Conservation (phyloP, 306 rosid genomes). For the Ammopiptanthus mongolicus region DNA sequence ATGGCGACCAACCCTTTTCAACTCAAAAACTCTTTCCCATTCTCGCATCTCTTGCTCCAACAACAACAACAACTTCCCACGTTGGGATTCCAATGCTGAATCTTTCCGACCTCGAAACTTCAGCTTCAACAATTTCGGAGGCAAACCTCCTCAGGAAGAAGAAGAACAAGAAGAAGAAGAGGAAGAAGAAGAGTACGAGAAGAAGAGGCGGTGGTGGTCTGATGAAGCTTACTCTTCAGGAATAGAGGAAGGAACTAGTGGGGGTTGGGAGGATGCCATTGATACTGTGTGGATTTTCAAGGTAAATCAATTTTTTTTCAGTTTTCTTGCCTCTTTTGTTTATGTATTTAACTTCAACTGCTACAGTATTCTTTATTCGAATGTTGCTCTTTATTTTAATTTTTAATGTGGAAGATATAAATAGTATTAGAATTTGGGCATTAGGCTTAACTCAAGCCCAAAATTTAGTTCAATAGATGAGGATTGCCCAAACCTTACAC, state of each 20-base stretch:
- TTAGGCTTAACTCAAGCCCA: no score
- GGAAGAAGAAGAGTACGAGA: conserved; percentile 28
- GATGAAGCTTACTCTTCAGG: conserved; percentile 37
- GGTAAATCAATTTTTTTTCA: conserved; percentile 31
- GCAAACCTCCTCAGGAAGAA: conserved; percentile 5
- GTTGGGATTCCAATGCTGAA: conserved; percentile 81
- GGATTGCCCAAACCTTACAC: no score
- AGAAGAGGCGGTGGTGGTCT: conserved; percentile 77
- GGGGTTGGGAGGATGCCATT: conserved; percentile 44
- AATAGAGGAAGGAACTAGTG: conserved; percentile 38
- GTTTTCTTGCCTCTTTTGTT: background rate
- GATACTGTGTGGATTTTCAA: conserved; percentile 74
- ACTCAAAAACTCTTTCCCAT: conserved; percentile 8
- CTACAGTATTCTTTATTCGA: no score
- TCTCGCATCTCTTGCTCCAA: conserved; percentile 37
- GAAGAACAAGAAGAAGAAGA: conserved; percentile 24
- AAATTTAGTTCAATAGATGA: no score
- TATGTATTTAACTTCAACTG: no score
- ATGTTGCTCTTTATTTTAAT: no score
- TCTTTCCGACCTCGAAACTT: conserved; percentile 47
- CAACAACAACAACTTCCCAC: conserved; percentile 45
- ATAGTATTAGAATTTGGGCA: no score
- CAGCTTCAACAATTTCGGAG: conserved; percentile 33
- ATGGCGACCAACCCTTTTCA: conserved; percentile 35
- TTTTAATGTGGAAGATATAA: no score